Evolutionary conservation across 305 asterid species (phyloP), one percentile per base, ranked within the genome.

Genomic region (Fraxinus albicans): DNA sequence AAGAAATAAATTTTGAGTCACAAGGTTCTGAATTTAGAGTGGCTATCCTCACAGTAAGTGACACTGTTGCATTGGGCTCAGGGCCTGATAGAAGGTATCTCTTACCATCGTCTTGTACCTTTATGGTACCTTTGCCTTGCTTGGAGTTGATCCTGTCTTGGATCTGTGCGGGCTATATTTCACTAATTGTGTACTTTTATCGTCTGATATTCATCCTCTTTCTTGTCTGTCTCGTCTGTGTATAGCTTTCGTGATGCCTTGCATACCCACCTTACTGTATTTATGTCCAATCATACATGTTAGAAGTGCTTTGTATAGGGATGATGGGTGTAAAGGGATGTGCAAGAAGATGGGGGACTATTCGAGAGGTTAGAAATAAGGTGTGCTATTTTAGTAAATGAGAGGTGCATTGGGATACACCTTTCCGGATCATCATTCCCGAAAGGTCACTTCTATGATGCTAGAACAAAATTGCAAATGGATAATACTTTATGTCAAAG

Each of bases 41-140:
- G 89, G 99, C 97, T 78, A 90, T 95, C 86, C 93, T 92, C 55
- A 94, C 97, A 17, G 99, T 95, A 88, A 95, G 99, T 85, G 98
- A 95, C 88, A 94, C 98, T 31, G 98, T 95, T 79, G 96, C 99
- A 31, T 84, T 91, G 76, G 98, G 96, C 72, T 63, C 79, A 36
- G 98, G 98, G 21, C 99, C 97, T 44, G 97, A 95, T 85, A 87
- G 97, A 83, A 95, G 99, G 99, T 93, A 90, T 75, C 42, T 86
- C 83, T 65, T 60, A 63, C 76, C 82, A 82, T 58, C 25, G 1
- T 73, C 55, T 65, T 76, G 65, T 31, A 78, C 50, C 77, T 33
- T 25, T 38, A 15, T 74, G 55, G 35, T 81, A 81, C 75, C 73
- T 70, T 73, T 73, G 58, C 23, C 78, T 63, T 79, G 29, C 19